Conservation (phyloP, 805 yeast species). For the Ogataea allantospora region DNA sequence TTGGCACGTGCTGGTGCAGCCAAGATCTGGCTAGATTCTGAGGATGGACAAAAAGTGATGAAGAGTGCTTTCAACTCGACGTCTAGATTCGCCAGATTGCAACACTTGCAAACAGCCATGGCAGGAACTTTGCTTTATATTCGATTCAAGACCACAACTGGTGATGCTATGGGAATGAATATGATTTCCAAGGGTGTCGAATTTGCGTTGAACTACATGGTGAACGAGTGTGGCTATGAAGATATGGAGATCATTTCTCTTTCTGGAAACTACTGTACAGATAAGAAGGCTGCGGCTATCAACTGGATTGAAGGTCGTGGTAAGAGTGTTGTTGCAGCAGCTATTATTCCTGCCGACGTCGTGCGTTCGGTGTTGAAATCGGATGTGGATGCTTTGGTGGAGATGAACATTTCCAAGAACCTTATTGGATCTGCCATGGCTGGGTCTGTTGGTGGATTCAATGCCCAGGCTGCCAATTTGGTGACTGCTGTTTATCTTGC, state of each 20-base stretch:
- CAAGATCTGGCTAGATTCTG: slow-evolving; percentile 92
- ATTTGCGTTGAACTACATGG: slow-evolving; percentile 77
- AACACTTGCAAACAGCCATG: slow-evolving; percentile 84
- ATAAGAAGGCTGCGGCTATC: slow-evolving; percentile 96
- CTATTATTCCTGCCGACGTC: slow-evolving; percentile 77
- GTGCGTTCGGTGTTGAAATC: slow-evolving; percentile 85
- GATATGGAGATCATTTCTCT: slow-evolving; percentile 93
- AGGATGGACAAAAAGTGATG: slow-evolving; percentile 80
- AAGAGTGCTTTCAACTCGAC: slow-evolving; percentile 94
- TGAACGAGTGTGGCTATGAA: slow-evolving; percentile 82
- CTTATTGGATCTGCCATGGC: slow-evolving; percentile 98
- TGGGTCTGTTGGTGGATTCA: slow-evolving; percentile 96
- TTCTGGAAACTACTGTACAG: slow-evolving; percentile 97
- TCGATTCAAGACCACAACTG: slow-evolving; percentile 97
- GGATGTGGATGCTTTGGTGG: slow-evolving; percentile 88
- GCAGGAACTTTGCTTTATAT: slow-evolving; percentile 89
- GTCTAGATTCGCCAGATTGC: slow-evolving; percentile 94
- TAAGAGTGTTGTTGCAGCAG: slow-evolving; percentile 95
- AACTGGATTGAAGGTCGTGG: slow-evolving; percentile 99
- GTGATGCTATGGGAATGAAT: slow-evolving; percentile 99
- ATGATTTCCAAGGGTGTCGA: slow-evolving; percentile 99
- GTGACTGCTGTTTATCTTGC: slow-evolving; percentile 94
- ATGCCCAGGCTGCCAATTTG: slow-evolving; percentile 96
- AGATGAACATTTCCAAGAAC: slow-evolving; percentile 84
- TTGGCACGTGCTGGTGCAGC: slow-evolving; percentile 90